These are phyloP conservation scores for Myochromella boudieri DNA, from an alignment of 768 basidiomycete species.

Conservation along the genomic window DNA sequence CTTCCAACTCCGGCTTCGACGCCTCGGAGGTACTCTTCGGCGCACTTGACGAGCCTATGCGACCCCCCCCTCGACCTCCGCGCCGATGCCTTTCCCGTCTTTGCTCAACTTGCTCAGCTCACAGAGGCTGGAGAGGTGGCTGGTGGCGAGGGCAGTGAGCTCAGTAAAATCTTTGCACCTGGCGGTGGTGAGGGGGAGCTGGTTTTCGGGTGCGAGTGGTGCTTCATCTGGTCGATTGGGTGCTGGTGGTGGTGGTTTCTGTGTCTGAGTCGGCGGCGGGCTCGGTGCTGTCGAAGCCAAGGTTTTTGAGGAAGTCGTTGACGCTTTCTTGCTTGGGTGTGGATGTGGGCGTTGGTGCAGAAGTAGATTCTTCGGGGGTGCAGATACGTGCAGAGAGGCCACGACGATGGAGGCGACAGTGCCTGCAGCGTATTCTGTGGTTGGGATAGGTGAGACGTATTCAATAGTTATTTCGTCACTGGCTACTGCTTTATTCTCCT, in stretches of 20 bases:
- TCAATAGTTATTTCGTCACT: constrained; percentile 9
- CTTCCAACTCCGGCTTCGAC: constrained; percentile 22
- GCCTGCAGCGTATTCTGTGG: constrained; percentile 8
- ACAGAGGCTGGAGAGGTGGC: constrained; percentile 42
- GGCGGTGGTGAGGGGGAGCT: constrained; percentile 27
- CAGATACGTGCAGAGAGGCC: constrained; percentile 12
- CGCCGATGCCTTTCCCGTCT: constrained; percentile 26
- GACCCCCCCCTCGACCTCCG: constrained; percentile 29
- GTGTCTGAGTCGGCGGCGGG: constrained; percentile 13
- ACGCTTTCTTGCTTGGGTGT: constrained; percentile 24
- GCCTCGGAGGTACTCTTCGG: constrained; percentile 28
- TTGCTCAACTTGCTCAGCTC: constrained; percentile 38
- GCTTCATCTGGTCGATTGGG: constrained; percentile 4
- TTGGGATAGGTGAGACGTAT: constrained; percentile 13
- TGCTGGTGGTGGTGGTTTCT: background rate
- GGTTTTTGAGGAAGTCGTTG: constrained; percentile 35
- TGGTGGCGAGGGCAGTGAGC: constrained; percentile 43
- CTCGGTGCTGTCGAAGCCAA: constrained; percentile 25
- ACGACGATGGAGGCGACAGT: constrained; percentile 13
- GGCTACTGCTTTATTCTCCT: constrained; percentile 1
- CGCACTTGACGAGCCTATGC: constrained; percentile 17
- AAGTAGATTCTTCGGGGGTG: constrained; percentile 11
- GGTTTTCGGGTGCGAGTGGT: constrained; percentile 21
- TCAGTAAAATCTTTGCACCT: constrained; percentile 58
- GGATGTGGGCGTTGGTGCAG: no score